Percentiles rank a stretch among this genome's conserved stretches.
Conservation (phyloP, 805 yeast species). For the Ogataea thermomethanolica region DNA sequence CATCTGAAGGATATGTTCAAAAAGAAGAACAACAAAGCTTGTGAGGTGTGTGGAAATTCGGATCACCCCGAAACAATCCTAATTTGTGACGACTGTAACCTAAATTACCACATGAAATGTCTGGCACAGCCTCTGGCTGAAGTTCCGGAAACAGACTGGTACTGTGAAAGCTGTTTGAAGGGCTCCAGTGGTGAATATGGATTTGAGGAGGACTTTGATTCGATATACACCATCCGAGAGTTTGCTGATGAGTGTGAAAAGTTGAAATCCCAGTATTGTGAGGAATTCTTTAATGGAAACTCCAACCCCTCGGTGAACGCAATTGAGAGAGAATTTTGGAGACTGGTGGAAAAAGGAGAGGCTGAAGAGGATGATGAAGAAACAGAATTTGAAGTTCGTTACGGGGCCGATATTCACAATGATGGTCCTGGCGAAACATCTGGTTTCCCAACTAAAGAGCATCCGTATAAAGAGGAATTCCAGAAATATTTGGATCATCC, state of each 20-base stretch:
- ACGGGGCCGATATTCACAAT: constrained; percentile 85
- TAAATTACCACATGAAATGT: constrained; percentile 64
- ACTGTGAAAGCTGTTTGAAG: constrained; percentile 76
- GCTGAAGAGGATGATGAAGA: constrained; percentile 21
- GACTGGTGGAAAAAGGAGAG: constrained; percentile 26
- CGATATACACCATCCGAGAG: constrained; percentile 45
- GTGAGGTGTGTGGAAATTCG: constrained; percentile 48
- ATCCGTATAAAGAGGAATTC: constrained; percentile 19
- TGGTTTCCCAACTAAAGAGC: constrained; percentile 61
- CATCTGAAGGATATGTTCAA: constrained; percentile 9
- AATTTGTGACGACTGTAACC: constrained; percentile 73
- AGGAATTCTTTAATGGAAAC: constrained; percentile 28
- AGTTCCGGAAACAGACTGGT: constrained; percentile 67
- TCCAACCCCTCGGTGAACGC: constrained; percentile 37
- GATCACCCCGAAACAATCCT: constrained; percentile 46
- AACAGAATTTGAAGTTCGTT: constrained; percentile 60
- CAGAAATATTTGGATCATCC: constrained; percentile 52
- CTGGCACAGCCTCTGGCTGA: constrained; percentile 50
- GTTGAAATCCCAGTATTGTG: constrained; percentile 45
- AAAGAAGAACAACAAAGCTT: constrained; percentile 33
- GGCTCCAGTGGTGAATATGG: constrained; percentile 83
- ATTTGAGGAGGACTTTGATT: constrained; percentile 62
- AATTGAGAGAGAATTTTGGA: constrained; percentile 71
- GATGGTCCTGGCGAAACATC: constrained; percentile 60
- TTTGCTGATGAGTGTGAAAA: constrained; percentile 55